Evolutionary conservation across 805 yeast genomes (phyloP), one percentile per base, ranked within the genome.

Genomic region (Lachancea meyersii): DNA sequence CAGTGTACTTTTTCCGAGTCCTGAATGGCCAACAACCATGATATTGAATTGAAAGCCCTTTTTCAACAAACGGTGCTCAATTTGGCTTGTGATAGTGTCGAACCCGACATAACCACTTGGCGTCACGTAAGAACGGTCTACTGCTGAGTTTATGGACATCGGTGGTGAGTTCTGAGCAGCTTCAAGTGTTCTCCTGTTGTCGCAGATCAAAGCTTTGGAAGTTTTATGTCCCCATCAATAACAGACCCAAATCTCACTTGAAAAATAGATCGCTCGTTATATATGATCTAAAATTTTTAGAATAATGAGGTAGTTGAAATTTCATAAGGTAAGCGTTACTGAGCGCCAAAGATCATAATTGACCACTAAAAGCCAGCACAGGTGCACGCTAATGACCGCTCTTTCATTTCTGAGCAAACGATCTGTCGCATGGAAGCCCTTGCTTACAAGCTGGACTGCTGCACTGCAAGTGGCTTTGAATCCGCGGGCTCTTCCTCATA

Each of bases 81-180:
- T 93, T 68, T 93, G 98, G 28, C 83, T 76, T 39, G 97, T 91
- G 67, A 93, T 91, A 48, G 97, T 82, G 67, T 93, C 97, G 63
- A 93, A 91, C 35, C 98, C 98, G 50, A 93, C 97, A 63, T 89
- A 89, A 44, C 79, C 76, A 36, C 72, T 67, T 20, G 96, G 96
- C 48, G 77, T 61, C 14, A 61, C 37, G 19, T 43, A 35, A 20
- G 44, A 21, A 7, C 19, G 17, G 10, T 39, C 34, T 9, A 23
- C 9, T 11, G 20, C 3, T 27, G 39, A 26, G n/a, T 23, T 32
- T 10, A 22, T 7, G 4, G 39, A 43, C 44, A 41, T 41, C 8
- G 8, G 17, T 8, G 20, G 16, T 11, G n/a, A 16, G n/a, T 20
- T 22, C n/a, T 14, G 31, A 5, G 27, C n/a, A n/a, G 19, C 37